Evolutionary conservation across 106 monocot genomes (phyloP), one percentile per base, ranked within the genome.

Genomic region (Narthecium ossifragum): DNA sequence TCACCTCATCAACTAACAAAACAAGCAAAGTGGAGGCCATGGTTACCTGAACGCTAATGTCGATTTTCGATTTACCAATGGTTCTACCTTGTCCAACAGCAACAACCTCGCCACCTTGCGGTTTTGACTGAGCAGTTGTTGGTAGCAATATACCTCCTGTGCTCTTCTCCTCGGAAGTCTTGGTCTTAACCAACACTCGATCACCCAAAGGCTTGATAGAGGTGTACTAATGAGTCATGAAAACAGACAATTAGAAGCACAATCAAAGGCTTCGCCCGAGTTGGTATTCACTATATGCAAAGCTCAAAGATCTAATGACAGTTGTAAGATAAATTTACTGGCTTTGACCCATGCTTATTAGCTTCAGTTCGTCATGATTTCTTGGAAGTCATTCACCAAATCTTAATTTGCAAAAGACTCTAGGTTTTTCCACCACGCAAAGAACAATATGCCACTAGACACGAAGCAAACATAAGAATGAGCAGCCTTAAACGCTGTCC

Each of bases 61-160:
- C 76, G 14, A 91, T 65, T 71, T 74, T 86, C 49, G 67, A 77
- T 27, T 77, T 75, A 2, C 82, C 82, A 43, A 82, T 45, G 17
- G 71, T 82, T 72, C 60, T 82, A 12, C 91, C 91, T 25, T 82
- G 79, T 30, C 82, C 91, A 51, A 83, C 34, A n/a, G 82, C 78
- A 80, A 91, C 85, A 41, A 91, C 85, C 55, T 86, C 85, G 41
- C 91, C 91, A 33, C 74, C 74, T 65, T 86, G 82, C 7, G 82
- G 85, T 39, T 83, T 86, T 24, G 91, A 47, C 70, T 86, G 82
- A 45, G 75, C 75, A 37, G 73, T 29, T 26, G 76, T 61, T 20
- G 85, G 85, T 46, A 85, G 85, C 25, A 91, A 66, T 69, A 91
- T 85, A 4, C 85, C 82, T 12, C 85, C 91, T 0, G 15, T 57